These are phyloP conservation scores for Cystoisospora suis DNA, from an alignment of 169 alveolate species.

Conservation along the genomic window DNA sequence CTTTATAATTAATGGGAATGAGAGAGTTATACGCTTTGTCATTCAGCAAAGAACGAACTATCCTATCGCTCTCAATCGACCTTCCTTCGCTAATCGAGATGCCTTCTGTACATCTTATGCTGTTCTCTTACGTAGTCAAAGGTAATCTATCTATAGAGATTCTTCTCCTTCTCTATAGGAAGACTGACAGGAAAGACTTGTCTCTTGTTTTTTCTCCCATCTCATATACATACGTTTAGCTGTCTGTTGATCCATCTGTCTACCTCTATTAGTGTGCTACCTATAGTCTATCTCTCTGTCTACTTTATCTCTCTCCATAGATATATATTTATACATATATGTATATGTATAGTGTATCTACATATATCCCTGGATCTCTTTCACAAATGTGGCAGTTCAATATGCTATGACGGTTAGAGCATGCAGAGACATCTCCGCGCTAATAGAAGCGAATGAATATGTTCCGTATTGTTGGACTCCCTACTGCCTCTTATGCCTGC, in stretches of 20 bases:
- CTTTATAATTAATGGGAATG: constrained; percentile 97
- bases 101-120: constrained; percentile 64
- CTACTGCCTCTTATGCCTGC: neutral
- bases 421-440: neutral
- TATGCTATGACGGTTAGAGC: neutral
- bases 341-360: neutral
- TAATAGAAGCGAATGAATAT: neutral
- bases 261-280: neutral
- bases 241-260: neutral
- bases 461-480: neutral
- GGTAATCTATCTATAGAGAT: too few species aligned
- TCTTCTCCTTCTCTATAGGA: too few species aligned
- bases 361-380: neutral
- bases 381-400: neutral
- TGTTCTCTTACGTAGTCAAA: constrained; percentile 53
- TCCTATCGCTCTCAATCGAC: constrained; percentile 84
- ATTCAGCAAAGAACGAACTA: constrained; percentile 94
- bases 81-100: constrained; percentile 60
- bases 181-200: too few species aligned
- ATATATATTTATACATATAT: too few species aligned
- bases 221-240: neutral
- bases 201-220: too few species aligned
- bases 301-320: neutral
- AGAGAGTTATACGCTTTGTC: constrained; percentile 95
- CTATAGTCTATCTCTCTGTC: neutral